Evolutionary conservation across 2,329 filamentous ascomycete species (phyloP), one percentile per base, ranked within the genome.

Genomic region (Cladophialophora psammophila): DNA sequence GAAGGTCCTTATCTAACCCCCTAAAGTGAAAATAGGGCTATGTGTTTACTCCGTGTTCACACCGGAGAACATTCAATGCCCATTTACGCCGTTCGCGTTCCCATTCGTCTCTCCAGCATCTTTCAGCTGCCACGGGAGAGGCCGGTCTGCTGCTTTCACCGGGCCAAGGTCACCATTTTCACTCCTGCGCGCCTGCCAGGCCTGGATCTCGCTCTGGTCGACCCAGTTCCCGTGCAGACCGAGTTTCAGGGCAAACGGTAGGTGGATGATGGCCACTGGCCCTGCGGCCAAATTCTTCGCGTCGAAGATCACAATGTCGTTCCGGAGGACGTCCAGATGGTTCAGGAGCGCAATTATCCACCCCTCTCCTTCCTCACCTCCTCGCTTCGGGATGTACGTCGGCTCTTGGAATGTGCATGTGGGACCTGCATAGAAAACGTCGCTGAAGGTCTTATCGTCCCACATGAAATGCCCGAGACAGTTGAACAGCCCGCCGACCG

Each of bases 291-390:
- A 67, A 35, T 76, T 65, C 67, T 69, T 53, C 8, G 76, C 74
- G 50, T 78, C 76, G 18, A 79, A 71, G 13, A 78, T 74, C 45
- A 76, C 69, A 20, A 78, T 70, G 66, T 79, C 77, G 60, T 76
- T 77, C 10, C 73, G 63, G 45, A 75, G 56, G 31, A 74, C 70
- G 69, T 84, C 83, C 3, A 84, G 77, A 62, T 75, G 74, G 54
- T 77, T 77, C 31, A 76, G 50, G 5, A 77, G 61, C 2, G 70
- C 71, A 18, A 77, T 71, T 2, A 78, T 65, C 48, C 74, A 78
- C 1, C 76, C 76, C 9, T 76, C 76, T 1, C 75, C 76, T 68
- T 77, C 76, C 13, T 70, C 70, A 0, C 68, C 72, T 3, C 67
- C 60, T 20, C 70, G 36, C 42, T 40, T 71, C 70, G 74, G 75